Evolutionary conservation across 192 early-diverging fungal species (phyloP).

Genomic region (Coemansia sp.): DNA sequence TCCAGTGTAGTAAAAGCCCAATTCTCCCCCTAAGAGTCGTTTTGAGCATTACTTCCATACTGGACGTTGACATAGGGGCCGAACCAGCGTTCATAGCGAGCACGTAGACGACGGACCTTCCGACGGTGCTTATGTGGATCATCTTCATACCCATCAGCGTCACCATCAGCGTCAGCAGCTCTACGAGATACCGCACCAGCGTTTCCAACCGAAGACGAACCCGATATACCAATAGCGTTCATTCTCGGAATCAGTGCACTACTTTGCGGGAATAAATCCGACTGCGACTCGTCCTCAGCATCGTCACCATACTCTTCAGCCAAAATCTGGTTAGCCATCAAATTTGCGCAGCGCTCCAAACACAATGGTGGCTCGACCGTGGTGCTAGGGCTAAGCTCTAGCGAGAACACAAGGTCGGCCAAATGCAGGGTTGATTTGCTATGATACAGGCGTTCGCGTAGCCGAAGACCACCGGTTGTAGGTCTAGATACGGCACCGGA

Average conservation of each 20-base stretch:
- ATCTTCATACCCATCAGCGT: slow-evolving; percentile 14
- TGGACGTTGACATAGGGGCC: slow-evolving; percentile 49
- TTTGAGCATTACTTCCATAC: slow-evolving; percentile 25
- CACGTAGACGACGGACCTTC: slow-evolving; percentile 46
- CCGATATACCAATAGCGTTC: neutral
- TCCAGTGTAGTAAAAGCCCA: neutral
- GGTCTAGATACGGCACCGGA: slow-evolving; percentile 8
- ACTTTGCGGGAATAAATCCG: slow-evolving; percentile 12
- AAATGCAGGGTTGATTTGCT: slow-evolving; percentile 54
- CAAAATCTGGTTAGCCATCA: slow-evolving; percentile 57
- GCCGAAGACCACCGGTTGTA: slow-evolving; percentile 41
- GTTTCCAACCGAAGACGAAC: neutral
- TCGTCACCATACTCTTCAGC: slow-evolving; percentile 24
- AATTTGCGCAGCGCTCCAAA: slow-evolving; percentile 61
- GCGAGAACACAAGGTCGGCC: slow-evolving; percentile 66
- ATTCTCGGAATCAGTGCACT: neutral
- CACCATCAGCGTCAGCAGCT: neutral
- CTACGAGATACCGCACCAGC: neutral
- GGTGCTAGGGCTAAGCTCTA: slow-evolving; percentile 64
- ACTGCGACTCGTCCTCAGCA: slow-evolving; percentile 15
- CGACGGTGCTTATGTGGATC: slow-evolving; percentile 40
- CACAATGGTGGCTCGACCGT: slow-evolving; percentile 66
- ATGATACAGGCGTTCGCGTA: slow-evolving; percentile 51
- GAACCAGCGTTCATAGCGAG: slow-evolving; percentile 56
- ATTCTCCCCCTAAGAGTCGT: slow-evolving; percentile 2